Conservation (phyloP, 2,329 filamentous ascomycete species). For the Venturia oleaginea region DNA sequence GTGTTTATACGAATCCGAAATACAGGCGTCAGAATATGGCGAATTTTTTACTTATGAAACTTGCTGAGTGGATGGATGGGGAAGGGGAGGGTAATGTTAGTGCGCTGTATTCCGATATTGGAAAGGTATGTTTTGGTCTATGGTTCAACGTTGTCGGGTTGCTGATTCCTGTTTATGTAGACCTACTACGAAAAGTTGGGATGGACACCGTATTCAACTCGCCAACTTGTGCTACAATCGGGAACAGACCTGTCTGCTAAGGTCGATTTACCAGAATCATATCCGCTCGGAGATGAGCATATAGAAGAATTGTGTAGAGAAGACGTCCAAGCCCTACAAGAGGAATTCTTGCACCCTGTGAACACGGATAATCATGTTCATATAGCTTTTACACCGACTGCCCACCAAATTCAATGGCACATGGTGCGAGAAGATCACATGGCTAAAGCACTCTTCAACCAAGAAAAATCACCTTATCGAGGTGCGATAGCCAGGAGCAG, state of each 20-base stretch:
- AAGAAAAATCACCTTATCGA: background rate
- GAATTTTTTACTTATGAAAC: background rate
- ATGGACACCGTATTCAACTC: background rate
- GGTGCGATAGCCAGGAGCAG: background rate
- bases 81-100: background rate
- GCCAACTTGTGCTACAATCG: background rate
- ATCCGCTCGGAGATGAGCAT: background rate
- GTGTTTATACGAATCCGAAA: background rate
- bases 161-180: background rate
- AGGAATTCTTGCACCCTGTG: background rate
- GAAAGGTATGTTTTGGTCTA: background rate
- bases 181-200: slow-evolving; percentile 5
- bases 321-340: background rate
- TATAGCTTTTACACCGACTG: background rate
- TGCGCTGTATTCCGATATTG: slow-evolving; percentile 8
- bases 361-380: background rate
- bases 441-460: background rate
- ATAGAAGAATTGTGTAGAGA: background rate
- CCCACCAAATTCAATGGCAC: background rate
- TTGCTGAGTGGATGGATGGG: slow-evolving; percentile 8
- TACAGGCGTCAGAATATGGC: background rate
- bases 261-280: background rate
- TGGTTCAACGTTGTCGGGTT: background rate
- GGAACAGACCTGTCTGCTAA: background rate
- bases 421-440: background rate